Evolutionary conservation across 345 rosid species (phyloP).

Genomic region (Eutrema yunnanense): DNA sequence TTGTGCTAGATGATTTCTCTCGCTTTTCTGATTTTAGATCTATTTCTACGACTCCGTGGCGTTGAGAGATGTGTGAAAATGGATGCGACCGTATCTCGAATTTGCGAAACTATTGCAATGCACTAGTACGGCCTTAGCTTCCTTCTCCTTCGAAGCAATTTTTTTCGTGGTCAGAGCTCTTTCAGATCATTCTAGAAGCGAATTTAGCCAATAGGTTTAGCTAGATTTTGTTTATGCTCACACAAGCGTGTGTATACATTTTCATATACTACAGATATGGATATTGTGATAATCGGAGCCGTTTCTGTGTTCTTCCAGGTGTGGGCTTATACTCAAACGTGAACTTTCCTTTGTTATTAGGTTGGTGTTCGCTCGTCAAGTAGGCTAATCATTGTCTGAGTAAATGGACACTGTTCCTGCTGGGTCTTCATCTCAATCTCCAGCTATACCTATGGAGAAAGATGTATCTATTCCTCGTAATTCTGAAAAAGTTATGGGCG

Average conservation of each 20-base stretch:
- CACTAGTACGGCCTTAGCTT: background rate
- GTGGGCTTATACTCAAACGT: background rate
- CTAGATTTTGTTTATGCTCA: background rate
- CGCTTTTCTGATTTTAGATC: background rate
- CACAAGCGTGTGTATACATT: background rate
- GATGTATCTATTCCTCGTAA: background rate
- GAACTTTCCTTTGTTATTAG: background rate
- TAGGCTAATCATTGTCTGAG: background rate
- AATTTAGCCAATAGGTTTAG: background rate
- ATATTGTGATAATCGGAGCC: background rate
- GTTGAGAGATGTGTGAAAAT: background rate
- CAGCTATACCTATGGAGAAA: slow-evolving; percentile 15
- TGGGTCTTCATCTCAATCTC: slow-evolving; percentile 35
- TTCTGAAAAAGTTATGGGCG: background rate
- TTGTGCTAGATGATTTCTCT: background rate
- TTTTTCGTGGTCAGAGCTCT: background rate
- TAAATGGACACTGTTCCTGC: slow-evolving; percentile 41
- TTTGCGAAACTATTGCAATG: background rate
- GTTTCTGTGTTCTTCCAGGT: background rate
- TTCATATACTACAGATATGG: background rate
- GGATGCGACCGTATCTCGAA: background rate
- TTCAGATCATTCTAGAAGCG: background rate
- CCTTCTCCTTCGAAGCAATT: background rate
- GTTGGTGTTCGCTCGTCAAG: background rate
- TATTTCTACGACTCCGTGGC: background rate